Evolutionary conservation across 257 asterid species (phyloP).

Genomic region (Forsythia viridissima): DNA sequence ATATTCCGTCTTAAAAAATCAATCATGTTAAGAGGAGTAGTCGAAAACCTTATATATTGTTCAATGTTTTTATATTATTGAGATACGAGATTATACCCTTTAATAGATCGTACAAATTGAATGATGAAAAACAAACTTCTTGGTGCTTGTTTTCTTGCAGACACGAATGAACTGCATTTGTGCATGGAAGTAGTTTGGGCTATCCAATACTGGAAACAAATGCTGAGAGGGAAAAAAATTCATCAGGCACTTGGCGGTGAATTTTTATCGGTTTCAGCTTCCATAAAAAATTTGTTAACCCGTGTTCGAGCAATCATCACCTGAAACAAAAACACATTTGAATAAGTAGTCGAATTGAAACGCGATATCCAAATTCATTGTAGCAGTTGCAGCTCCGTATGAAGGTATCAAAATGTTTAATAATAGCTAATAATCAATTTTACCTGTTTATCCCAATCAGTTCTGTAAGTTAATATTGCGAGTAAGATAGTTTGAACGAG

Average conservation of each 20-base stretch:
- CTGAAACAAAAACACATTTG: conserved; percentile 9
- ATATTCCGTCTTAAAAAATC: too few relatives aligned
- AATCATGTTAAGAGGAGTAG: too few relatives aligned
- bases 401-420: not conserved
- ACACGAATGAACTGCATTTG: too few relatives aligned
- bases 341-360: not conserved
- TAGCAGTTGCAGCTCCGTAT: not conserved
- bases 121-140: too few relatives aligned
- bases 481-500: conserved; percentile 53
- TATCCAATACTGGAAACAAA: too few relatives aligned
- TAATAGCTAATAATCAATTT: not conserved
- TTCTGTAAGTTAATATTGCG: conserved; percentile 41
- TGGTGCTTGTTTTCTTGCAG: too few relatives aligned
- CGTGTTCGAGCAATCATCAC: conserved; percentile 40
- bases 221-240: too few relatives aligned
- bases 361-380: not conserved
- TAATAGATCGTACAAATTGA: too few relatives aligned
- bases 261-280: conserved; percentile 22
- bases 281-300: conserved; percentile 41
- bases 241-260: conserved; percentile 31
- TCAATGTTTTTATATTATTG: too few relatives aligned
- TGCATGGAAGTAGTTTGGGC: too few relatives aligned
- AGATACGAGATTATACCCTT: too few relatives aligned
- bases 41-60: too few relatives aligned
- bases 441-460: conserved; percentile 74